These are phyloP conservation scores for Nakazawaea siamensis DNA, from an alignment of 805 yeast genomes.

Conservation along the genomic window DNA sequence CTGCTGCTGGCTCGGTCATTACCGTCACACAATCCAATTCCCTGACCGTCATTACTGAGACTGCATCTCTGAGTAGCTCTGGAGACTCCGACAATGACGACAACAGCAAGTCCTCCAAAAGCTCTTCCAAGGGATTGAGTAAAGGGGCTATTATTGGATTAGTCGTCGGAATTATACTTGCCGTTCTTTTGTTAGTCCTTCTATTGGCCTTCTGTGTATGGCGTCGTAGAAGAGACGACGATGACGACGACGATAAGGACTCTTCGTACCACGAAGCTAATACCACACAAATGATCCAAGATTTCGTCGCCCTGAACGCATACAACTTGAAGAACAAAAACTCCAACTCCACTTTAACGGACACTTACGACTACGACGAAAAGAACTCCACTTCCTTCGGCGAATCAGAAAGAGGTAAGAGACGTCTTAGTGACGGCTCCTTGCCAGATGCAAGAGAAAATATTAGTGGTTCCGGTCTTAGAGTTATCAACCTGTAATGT, in stretches of 20 bases:
- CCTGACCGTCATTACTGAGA: slow-evolving; percentile 11
- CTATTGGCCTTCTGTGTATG: slow-evolving; percentile 9
- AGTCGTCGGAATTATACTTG: slow-evolving; percentile 23
- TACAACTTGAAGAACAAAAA: slow-evolving; percentile 6
- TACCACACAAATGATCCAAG: slow-evolving; percentile 8
- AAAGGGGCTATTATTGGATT: slow-evolving; percentile 9
- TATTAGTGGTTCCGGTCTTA: slow-evolving; percentile 37
- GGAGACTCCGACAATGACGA: neutral
- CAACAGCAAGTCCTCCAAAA: neutral
- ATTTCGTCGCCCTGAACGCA: slow-evolving; percentile 8
- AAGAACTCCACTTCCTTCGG: slow-evolving; percentile 15
- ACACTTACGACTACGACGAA: slow-evolving; percentile 9
- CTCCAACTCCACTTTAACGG: slow-evolving; percentile 14
- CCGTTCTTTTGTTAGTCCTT: slow-evolving; percentile 17
- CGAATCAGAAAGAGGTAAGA: slow-evolving; percentile 7
- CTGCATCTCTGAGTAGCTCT: slow-evolving; percentile 12
- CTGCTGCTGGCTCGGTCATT: slow-evolving; percentile 10
- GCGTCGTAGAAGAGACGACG: neutral
- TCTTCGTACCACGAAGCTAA: neutral
- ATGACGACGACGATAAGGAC: neutral
- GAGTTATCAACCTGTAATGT: slow-evolving; percentile 9
- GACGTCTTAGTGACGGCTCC: slow-evolving; percentile 14
- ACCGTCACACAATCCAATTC: slow-evolving; percentile 15
- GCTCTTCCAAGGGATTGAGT: slow-evolving; percentile 15
- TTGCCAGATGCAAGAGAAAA: slow-evolving; percentile 59